Percentiles rank a stretch among this genome's conserved stretches.
phyloP scores from a whole-genome alignment of 176 grass and related monocot genomes.

The Rhipidocladum racemiflorum region DNA sequence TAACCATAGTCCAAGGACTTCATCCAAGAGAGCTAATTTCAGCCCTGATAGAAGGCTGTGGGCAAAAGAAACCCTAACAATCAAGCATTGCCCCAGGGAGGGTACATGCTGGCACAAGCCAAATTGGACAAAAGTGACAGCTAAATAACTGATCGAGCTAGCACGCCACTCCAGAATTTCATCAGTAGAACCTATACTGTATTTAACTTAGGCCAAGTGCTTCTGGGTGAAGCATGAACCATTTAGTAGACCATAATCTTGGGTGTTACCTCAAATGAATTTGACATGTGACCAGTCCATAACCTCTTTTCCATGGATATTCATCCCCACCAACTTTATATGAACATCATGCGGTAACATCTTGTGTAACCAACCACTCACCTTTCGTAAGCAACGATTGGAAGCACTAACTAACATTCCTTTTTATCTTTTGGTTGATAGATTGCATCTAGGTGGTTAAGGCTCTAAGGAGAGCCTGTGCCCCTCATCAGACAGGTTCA shows the following conservation, averaged over 20 bases:
- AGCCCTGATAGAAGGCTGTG: conserved; percentile 43
- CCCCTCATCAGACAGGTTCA: conserved; percentile 72
- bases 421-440: conserved; percentile 50
- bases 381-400: conserved; percentile 43
- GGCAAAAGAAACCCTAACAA: conserved; percentile 44
- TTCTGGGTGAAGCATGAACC: conserved; percentile 50
- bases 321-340: conserved; percentile 32
- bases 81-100: conserved; percentile 44
- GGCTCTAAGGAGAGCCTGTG: conserved; percentile 79
- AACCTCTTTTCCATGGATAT: conserved; percentile 23
- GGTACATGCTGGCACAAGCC: conserved; percentile 43
- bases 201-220: conserved; percentile 43
- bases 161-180: conserved; percentile 33
- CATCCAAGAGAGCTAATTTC: conserved; percentile 45
- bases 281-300: conserved; percentile 39
- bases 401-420: conserved; percentile 54
- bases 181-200: conserved; percentile 49
- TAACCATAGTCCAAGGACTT: conserved; percentile 52
- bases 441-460: conserved; percentile 67
- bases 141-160: conserved; percentile 34
- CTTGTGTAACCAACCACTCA: conserved; percentile 48
- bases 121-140: conserved; percentile 44
- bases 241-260: conserved; percentile 41
- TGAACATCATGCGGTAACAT: conserved; percentile 40
- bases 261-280: conserved; percentile 40